Base-by-base conservation (phyloP, 352 stramenopile genomes). In the Phytophthora sp. region DNA sequence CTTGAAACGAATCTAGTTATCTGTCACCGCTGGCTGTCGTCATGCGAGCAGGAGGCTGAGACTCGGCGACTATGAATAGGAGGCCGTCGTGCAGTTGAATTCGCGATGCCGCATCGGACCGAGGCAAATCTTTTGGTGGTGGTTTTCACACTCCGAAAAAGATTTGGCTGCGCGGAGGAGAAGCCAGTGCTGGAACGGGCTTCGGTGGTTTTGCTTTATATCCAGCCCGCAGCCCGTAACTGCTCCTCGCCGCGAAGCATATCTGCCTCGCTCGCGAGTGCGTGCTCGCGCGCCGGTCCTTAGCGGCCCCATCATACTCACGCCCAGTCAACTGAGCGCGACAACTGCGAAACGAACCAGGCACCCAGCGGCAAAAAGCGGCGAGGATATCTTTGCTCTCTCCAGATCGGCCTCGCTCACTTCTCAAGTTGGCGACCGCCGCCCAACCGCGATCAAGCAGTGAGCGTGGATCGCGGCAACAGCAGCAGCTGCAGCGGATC, bases 401-500 rank as follows among this genome's bases (percentile, higher is more conserved):
- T n/a, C n/a, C n/a, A n/a, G 32, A 55, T 65, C 26, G 31, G 31
- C 44, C 4, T 20, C 37, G 50, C 55, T 77, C 70, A 82, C 63
- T 82, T 77, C 62, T 78, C 60, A 81, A 81, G 45, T 78, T 77
- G 42, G 50, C 59, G 39, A 18, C 51, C 27, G 26, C 34, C 30
- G 20, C 37, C 26, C 24, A 54, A 49, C 30, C 18, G 30, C n/a
- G n/a, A n/a, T n/a, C n/a, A 34, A 58, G 21, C 23, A 59, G n/a
- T 32, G 23, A 62, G 32, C 48, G 26, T 44, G 34, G 18, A 54
- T 60, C 44, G 13, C 37, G 38, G 1, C 54, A 56, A 35, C 39
- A 28, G 2, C 28, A 45, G 21, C 32, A 52, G 15, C 21, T 69
- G 26, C 43, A 56, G 26, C 53, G 35, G 20, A 34, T n/a, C 18